Evolutionary conservation across 1,139 yeast species (phyloP).

Genomic region (Yamadazyma dushanensis): DNA sequence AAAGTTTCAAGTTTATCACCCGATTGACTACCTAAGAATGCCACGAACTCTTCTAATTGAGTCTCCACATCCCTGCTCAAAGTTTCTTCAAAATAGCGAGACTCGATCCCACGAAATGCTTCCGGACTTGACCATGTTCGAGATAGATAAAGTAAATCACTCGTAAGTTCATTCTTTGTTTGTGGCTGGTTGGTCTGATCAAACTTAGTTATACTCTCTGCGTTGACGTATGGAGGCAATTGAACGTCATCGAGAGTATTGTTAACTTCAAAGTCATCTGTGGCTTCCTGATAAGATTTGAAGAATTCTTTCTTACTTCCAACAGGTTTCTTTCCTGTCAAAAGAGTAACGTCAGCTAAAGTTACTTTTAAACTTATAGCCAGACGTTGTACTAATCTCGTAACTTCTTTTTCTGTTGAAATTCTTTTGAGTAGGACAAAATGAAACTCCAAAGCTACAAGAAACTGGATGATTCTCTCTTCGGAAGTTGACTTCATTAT

Average conservation of each 20-base stretch:
- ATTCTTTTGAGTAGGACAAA: slow-evolving; percentile 21
- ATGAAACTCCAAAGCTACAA: slow-evolving; percentile 33
- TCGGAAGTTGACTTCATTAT: slow-evolving; percentile 31
- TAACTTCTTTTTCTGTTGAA: not conserved
- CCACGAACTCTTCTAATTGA: slow-evolving; percentile 16
- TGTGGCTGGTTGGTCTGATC: slow-evolving; percentile 1
- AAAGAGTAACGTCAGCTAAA: slow-evolving; percentile 6
- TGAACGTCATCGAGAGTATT: slow-evolving; percentile 38
- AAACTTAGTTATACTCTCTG: slow-evolving; percentile 25
- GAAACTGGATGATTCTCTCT: slow-evolving; percentile 29
- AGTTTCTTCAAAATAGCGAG: slow-evolving; percentile 14
- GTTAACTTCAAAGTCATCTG: slow-evolving; percentile 13
- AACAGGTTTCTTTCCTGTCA: not conserved
- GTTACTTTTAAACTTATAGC: slow-evolving; percentile 6
- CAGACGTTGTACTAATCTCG: slow-evolving; percentile 2
- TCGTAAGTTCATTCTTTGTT: slow-evolving; percentile 14
- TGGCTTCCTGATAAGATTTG: slow-evolving; percentile 11
- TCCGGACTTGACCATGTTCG: slow-evolving; percentile 14
- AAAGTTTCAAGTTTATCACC: slow-evolving; percentile 9
- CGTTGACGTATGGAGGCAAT: slow-evolving; percentile 42
- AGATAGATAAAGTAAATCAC: slow-evolving; percentile 21
- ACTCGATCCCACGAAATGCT: not conserved
- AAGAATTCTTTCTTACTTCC: slow-evolving; percentile 9
- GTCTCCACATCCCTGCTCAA: slow-evolving; percentile 18
- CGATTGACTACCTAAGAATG: slow-evolving; percentile 12